Conservation (phyloP, 2,329 filamentous ascomycete species). For the Aureobasidium sp. region DNA sequence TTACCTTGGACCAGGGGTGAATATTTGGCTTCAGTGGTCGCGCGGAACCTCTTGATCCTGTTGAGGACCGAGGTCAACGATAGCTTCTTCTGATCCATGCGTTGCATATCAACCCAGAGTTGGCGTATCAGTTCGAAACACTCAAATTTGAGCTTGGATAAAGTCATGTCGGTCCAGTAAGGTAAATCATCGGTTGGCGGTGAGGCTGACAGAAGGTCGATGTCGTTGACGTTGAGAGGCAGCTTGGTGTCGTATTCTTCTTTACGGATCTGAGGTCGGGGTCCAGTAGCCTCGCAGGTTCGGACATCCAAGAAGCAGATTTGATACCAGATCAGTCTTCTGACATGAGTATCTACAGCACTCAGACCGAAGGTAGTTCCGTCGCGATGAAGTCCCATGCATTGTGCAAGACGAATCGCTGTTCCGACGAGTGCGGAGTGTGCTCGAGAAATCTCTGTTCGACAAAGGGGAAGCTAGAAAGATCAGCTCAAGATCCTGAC, state of each 20-base stretch:
- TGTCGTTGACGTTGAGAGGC: constrained; percentile 64
- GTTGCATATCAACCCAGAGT: constrained; percentile 62
- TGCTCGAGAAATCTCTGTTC: constrained; percentile 63
- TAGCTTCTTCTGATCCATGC: constrained; percentile 55
- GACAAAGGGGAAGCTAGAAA: constrained; percentile 59
- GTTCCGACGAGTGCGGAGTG: constrained; percentile 67
- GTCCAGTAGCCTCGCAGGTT: constrained; percentile 68
- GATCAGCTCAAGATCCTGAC: constrained; percentile 20
- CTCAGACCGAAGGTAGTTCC: constrained; percentile 59
- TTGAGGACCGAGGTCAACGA: constrained; percentile 57
- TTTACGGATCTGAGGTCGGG: constrained; percentile 61
- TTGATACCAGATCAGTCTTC: constrained; percentile 69
- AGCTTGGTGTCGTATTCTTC: constrained; percentile 70
- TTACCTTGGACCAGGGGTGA: constrained; percentile 53
- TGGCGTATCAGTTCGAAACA: constrained; percentile 65
- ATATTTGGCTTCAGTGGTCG: constrained; percentile 59
- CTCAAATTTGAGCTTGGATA: constrained; percentile 63
- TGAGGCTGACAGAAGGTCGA: constrained; percentile 46
- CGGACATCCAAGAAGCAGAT: constrained; percentile 69
- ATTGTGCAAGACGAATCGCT: constrained; percentile 67
- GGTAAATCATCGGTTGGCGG: constrained; percentile 41
- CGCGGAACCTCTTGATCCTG: constrained; percentile 63
- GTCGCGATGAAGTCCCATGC: constrained; percentile 69
- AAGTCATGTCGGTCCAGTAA: constrained; percentile 61
- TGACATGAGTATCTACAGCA: constrained; percentile 63